A percentile compares a stretch with the other conserved stretches of the same genome.
Evolutionary conservation across 2,329 filamentous ascomycete species (phyloP).

Genomic region (Purpureocillium lavendulum): DNA sequence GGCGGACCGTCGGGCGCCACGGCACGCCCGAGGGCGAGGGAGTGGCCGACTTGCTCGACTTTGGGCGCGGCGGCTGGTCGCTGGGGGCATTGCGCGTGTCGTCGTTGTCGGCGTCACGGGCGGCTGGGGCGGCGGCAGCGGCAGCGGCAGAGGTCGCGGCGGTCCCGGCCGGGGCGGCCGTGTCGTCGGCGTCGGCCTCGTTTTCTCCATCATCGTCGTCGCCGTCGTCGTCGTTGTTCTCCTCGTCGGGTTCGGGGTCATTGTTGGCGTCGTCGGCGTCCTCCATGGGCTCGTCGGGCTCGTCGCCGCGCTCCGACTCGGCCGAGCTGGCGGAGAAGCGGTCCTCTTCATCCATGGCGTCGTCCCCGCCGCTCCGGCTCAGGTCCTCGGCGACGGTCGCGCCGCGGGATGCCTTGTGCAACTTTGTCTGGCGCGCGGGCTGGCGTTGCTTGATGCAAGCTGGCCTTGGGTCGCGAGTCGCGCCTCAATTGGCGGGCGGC

Average conservation of each 20-base stretch:
- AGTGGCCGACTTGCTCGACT: slow-evolving; percentile 17
- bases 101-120: too few relatives aligned
- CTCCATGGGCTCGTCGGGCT: slow-evolving; percentile 52
- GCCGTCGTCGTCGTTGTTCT: slow-evolving; percentile 26
- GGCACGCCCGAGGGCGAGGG: slow-evolving; percentile 14
- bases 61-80: slow-evolving; percentile 10
- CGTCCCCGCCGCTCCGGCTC: background rate
- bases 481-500: too few relatives aligned
- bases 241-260: slow-evolving; percentile 27
- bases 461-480: too few relatives aligned
- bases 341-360: slow-evolving; percentile 23
- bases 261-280: slow-evolving; percentile 33
- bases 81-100: slow-evolving; percentile 15
- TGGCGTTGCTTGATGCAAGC: too few relatives aligned
- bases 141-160: too few relatives aligned
- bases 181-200: slow-evolving; percentile 33
- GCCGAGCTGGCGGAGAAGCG: slow-evolving; percentile 21
- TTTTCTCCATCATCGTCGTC: slow-evolving; percentile 26
- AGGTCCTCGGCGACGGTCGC: background rate
- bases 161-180: slow-evolving; percentile 26
- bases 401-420: too few relatives aligned
- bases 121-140: too few relatives aligned
- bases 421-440: too few relatives aligned
- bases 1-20: slow-evolving; percentile 54
- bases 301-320: slow-evolving; percentile 28